These are phyloP conservation scores for Phyllosticta ampelicida DNA, from an alignment of 2,329 filamentous ascomycete genomes.

Conservation along the genomic window DNA sequence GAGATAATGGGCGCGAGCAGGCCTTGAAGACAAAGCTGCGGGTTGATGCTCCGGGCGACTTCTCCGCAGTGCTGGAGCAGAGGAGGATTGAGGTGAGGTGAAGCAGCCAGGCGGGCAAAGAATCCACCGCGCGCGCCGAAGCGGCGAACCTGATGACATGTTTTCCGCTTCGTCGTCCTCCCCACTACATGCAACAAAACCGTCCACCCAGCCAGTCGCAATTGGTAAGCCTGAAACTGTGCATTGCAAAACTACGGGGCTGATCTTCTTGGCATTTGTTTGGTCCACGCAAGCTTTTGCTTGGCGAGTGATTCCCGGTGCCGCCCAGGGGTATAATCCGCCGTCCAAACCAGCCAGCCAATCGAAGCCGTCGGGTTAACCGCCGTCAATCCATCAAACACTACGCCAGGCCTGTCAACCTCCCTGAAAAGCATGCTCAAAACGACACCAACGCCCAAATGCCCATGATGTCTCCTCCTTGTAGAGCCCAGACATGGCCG, in stretches of 20 bases:
- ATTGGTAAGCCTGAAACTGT: neutral
- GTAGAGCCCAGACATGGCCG: neutral
- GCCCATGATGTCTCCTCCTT: neutral
- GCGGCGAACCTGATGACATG: neutral
- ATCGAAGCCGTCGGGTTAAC: neutral
- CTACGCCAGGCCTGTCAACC: neutral
- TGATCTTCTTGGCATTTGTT: neutral
- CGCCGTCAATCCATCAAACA: neutral
- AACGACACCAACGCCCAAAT: neutral
- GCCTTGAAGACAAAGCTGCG: neutral
- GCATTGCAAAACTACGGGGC: neutral
- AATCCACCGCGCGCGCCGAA: neutral
- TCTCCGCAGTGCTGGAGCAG: neutral
- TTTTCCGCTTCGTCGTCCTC: neutral
- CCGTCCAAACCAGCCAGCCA: too few relatives aligned
- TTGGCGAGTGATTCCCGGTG: neutral
- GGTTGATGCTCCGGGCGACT: neutral
- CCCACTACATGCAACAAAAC: neutral
- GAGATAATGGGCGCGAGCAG: neutral
- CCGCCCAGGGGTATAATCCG: neutral
- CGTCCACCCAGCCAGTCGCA: neutral
- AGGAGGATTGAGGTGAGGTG: neutral
- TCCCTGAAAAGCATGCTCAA: neutral
- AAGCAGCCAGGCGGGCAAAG: neutral
- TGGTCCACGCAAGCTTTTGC: neutral